These are phyloP conservation scores for Paecilomyces fulvus DNA, from an alignment of 2,329 filamentous ascomycete species.

Conservation along the genomic window DNA sequence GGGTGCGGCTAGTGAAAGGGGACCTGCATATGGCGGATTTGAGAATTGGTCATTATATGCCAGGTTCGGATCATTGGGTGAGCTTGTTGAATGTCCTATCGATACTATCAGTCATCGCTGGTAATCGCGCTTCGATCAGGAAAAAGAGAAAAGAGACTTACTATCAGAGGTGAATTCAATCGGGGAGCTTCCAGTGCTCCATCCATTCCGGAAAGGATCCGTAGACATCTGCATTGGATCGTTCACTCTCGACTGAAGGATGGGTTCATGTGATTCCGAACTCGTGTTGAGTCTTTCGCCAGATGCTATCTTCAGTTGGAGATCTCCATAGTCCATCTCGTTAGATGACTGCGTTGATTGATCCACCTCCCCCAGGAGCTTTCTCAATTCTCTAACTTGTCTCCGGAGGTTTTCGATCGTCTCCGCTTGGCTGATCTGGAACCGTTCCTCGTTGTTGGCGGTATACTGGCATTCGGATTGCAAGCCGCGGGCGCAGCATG, in stretches of 20 bases:
- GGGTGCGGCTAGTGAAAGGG: not conserved
- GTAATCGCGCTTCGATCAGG: not conserved
- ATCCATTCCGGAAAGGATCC: not conserved
- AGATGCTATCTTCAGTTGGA: not conserved
- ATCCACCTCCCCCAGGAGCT: conserved; percentile 1
- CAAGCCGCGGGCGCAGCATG: conserved; percentile 18
- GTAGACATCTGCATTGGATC: not conserved
- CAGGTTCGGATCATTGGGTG: not conserved
- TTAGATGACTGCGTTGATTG: not conserved
- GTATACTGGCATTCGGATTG: conserved; percentile 21
- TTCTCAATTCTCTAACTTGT: conserved; percentile 12
- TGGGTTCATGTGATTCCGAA: not conserved
- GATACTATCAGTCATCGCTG: not conserved
- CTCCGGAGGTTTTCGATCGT: conserved; percentile 18
- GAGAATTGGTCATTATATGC: not conserved
- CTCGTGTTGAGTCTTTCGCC: not conserved
- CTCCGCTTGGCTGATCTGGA: conserved; percentile 52
- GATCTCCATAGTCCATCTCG: not conserved
- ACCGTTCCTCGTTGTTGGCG: conserved; percentile 47
- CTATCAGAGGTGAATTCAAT: not conserved
- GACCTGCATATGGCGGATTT: not conserved
- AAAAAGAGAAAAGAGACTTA: not conserved
- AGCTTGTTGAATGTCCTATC: not conserved
- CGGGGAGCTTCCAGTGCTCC: not conserved
- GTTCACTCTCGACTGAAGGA: not conserved